Percentiles rank a stretch among this genome's conserved stretches.
phyloP scores from a whole-genome alignment of 495 filamentous ascomycete genomes.

The Neurospora sp. region DNA sequence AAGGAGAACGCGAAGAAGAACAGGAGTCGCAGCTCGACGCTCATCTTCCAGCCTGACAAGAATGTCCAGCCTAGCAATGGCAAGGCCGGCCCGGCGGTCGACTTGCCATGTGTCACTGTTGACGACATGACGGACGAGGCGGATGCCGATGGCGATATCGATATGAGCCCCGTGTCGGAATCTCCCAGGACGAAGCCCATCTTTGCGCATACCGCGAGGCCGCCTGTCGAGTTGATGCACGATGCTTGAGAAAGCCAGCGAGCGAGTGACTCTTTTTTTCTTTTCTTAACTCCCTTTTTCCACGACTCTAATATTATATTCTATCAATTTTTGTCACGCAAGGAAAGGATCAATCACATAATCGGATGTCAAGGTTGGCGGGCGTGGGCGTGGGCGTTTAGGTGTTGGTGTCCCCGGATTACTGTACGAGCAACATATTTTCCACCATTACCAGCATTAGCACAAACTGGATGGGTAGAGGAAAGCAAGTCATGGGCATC shows the following conservation, averaged over 20 bases:
- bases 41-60: constrained; percentile 39
- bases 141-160: constrained; percentile 11
- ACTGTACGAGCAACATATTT: neutral
- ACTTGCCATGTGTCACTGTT: constrained; percentile 80
- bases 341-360: neutral
- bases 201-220: constrained; percentile 66
- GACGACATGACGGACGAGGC: constrained; percentile 70
- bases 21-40: constrained; percentile 31
- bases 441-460: neutral
- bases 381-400: neutral
- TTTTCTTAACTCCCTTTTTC: neutral
- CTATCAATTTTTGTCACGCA: neutral
- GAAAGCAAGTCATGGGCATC: neutral
- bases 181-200: constrained; percentile 43
- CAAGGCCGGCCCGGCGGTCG: constrained; percentile 32
- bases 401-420: neutral
- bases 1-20: constrained; percentile 6
- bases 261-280: neutral
- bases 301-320: neutral
- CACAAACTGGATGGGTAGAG: neutral
- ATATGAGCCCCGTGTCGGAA: constrained; percentile 28
- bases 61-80: constrained; percentile 54
- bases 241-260: constrained; percentile 12
- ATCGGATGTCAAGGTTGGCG: neutral
- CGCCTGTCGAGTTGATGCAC: constrained; percentile 86